These are phyloP conservation scores for Raphanus hybrid DNA, from an alignment of 441 rosid genomes.

Conservation along the genomic window DNA sequence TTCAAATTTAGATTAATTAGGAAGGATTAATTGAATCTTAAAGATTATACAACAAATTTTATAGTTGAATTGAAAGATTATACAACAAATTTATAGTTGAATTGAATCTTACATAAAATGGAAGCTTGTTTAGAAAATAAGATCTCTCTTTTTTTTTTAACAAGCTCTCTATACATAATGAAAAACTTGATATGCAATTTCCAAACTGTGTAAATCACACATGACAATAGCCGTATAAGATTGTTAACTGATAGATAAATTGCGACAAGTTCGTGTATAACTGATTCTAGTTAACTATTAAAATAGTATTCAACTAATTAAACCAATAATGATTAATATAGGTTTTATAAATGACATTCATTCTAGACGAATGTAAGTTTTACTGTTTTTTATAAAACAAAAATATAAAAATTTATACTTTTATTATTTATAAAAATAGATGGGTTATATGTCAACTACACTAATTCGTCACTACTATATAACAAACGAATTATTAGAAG, in stretches of 20 bases:
- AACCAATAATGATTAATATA: not conserved
- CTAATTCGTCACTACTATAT: slow-evolving; percentile 16
- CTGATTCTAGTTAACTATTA: not conserved
- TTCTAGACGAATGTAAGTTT: not conserved
- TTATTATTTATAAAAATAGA: not conserved
- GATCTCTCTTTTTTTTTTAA: not conserved
- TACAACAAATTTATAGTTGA: not conserved
- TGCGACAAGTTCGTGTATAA: too few species aligned
- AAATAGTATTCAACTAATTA: not conserved
- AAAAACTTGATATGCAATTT: not conserved
- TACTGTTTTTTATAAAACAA: not conserved
- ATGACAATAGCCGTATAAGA: too few species aligned
- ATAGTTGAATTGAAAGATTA: not conserved
- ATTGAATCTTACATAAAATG: not conserved
- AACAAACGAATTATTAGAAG: not conserved
- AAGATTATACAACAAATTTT: not conserved
- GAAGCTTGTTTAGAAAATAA: not conserved
- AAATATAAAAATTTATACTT: not conserved
- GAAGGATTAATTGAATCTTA: not conserved
- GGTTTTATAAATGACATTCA: not conserved
- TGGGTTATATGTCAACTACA: slow-evolving; percentile 19
- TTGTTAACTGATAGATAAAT: too few species aligned
- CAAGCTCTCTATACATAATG: not conserved
- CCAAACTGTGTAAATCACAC: not conserved
- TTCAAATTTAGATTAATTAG: not conserved